These are phyloP conservation scores for Aspergillus egyptiacus DNA, from an alignment of 495 filamentous ascomycete species.

Conservation along the genomic window DNA sequence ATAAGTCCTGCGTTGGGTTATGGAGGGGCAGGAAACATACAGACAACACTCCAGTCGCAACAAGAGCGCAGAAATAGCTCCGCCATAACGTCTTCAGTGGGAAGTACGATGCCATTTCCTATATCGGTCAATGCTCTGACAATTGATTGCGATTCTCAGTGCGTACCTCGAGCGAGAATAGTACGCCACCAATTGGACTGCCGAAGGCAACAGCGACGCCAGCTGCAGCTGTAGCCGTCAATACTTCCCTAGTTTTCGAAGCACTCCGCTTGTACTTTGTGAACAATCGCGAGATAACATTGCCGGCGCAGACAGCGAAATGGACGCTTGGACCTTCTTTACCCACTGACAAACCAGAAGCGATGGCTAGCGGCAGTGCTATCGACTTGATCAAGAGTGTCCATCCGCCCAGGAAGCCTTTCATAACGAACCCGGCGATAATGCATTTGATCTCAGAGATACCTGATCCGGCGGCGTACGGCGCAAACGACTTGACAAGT, in stretches of 20 bases:
- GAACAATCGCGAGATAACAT: slow-evolving; percentile 91
- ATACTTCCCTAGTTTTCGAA: slow-evolving; percentile 89
- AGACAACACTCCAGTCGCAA: slow-evolving; percentile 88
- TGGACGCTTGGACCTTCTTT: slow-evolving; percentile 98
- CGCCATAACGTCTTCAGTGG: slow-evolving; percentile 97
- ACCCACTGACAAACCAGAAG: slow-evolving; percentile 88
- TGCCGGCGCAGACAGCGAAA: slow-evolving; percentile 95
- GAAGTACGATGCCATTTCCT: slow-evolving; percentile 98
- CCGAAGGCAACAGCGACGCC: slow-evolving; percentile 97
- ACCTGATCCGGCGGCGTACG: slow-evolving; percentile 93
- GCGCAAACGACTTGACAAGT: slow-evolving; percentile 88
- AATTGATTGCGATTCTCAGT: not conserved
- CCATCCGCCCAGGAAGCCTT: slow-evolving; percentile 90
- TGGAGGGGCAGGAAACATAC: slow-evolving; percentile 35
- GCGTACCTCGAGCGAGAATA: slow-evolving; percentile 83
- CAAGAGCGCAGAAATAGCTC: slow-evolving; percentile 95
- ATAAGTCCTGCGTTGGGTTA: slow-evolving; percentile 15
- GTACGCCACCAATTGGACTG: slow-evolving; percentile 91
- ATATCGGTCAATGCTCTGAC: not conserved
- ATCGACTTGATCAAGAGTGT: slow-evolving; percentile 93
- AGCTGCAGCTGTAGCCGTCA: slow-evolving; percentile 89
- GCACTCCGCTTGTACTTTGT: slow-evolving; percentile 90
- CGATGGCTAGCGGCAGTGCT: slow-evolving; percentile 84
- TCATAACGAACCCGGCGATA: slow-evolving; percentile 99
- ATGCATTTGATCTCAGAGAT: slow-evolving; percentile 99